A percentile compares a stretch with the other conserved stretches of the same genome.
phyloP scores from a whole-genome alignment of 768 basidiomycete genomes.

The Phylloporus rhodoxanthus region DNA sequence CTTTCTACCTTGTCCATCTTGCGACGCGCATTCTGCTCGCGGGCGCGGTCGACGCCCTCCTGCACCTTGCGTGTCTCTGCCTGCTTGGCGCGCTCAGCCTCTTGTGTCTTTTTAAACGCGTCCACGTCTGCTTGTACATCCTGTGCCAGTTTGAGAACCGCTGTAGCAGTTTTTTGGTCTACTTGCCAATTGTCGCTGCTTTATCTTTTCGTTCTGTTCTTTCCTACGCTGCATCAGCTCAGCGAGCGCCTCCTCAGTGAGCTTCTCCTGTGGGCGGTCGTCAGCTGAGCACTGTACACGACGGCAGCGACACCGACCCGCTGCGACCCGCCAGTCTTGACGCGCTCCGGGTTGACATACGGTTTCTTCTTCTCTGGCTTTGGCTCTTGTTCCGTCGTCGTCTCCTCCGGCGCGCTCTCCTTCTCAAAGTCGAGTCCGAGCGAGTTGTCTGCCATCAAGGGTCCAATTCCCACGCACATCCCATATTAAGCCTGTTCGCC shows the following conservation, averaged over 20 bases:
- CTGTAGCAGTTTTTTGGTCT: background rate
- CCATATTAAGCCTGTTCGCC: constrained; percentile 1
- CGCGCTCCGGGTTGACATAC: constrained; percentile 78
- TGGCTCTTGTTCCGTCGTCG: constrained; percentile 3
- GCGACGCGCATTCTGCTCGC: constrained; percentile 72
- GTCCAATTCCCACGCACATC: constrained; percentile 19
- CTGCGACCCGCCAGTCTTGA: constrained; percentile 74
- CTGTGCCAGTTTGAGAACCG: constrained; percentile 32
- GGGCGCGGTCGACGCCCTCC: constrained; percentile 59
- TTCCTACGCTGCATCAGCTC: constrained; percentile 66
- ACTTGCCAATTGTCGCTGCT: constrained; percentile 57
- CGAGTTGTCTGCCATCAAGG: constrained; percentile 48
- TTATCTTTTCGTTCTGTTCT: constrained; percentile 73
- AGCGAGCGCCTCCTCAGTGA: constrained; percentile 58
- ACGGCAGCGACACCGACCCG: constrained; percentile 41
- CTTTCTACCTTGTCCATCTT: constrained; percentile 77
- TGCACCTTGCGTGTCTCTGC: constrained; percentile 61
- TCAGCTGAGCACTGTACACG: constrained; percentile 9
- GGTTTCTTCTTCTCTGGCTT: constrained; percentile 57
- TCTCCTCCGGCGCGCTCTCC: constrained; percentile 9
- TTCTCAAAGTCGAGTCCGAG: constrained; percentile 68
- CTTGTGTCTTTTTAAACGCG: constrained; percentile 67
- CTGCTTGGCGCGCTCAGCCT: constrained; percentile 52
- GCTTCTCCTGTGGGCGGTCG: constrained; percentile 50
- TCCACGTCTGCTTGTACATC: constrained; percentile 80